Evolutionary conservation across 2,329 filamentous ascomycete species (phyloP).

Genomic region (Hymenoscyphus fructigenus): DNA sequence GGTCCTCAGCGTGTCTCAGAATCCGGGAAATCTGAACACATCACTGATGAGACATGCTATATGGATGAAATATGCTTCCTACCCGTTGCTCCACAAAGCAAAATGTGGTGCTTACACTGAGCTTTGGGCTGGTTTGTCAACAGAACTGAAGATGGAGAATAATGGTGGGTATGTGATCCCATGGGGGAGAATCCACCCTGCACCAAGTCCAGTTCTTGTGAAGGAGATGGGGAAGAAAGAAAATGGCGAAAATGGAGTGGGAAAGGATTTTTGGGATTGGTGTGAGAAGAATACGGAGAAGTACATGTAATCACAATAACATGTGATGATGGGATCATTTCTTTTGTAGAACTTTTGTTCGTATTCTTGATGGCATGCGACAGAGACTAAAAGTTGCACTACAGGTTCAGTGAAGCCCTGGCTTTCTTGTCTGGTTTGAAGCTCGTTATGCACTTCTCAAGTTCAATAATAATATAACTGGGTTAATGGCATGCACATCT

Average conservation of each 20-base stretch:
- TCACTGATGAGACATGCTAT: slow-evolving; percentile 4
- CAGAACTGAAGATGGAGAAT: slow-evolving; percentile 18
- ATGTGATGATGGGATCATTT: too few relatives aligned
- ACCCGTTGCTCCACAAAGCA: background rate
- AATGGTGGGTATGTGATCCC: slow-evolving; percentile 27
- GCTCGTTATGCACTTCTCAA: too few relatives aligned
- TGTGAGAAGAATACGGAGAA: slow-evolving; percentile 24
- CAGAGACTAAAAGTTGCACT: too few relatives aligned
- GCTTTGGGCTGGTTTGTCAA: slow-evolving; percentile 25
- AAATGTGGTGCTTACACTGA: slow-evolving; percentile 25
- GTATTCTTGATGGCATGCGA: too few relatives aligned
- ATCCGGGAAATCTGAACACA: slow-evolving; percentile 24
- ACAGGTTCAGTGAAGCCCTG: too few relatives aligned
- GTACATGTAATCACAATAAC: background rate
- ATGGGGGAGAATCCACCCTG: slow-evolving; percentile 42
- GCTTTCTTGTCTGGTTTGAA: too few relatives aligned
- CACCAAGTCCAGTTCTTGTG: slow-evolving; percentile 23
- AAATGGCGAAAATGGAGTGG: slow-evolving; percentile 27
- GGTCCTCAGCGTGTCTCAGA: slow-evolving; percentile 24
- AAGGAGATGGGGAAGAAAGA: slow-evolving; percentile 19
- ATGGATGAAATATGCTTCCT: background rate
- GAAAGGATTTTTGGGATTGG: slow-evolving; percentile 28
- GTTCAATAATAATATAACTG: too few relatives aligned
- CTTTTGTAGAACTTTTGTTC: too few relatives aligned
- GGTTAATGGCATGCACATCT: too few relatives aligned